Base-by-base conservation (phyloP, 345 rosid genomes). In the Abelmoschus esculentus region DNA sequence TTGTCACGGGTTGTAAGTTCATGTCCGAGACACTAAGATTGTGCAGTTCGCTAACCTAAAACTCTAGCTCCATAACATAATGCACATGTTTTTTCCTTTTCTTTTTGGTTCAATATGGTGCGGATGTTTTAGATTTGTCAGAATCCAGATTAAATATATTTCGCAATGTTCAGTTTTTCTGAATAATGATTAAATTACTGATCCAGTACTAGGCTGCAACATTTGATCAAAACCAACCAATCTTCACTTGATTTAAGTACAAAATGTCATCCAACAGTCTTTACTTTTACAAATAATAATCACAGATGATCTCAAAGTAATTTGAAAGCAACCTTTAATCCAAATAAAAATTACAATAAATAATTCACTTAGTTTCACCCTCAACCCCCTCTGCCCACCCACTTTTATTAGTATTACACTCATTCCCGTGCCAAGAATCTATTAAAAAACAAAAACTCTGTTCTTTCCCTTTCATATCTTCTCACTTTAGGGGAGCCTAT, bases 311-410 rank as follows among this genome's bases (percentile, higher is more conserved):
- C 2, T 13, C 42, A 42, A 44, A 70, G 31, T 44, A 58, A 70
- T 42, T 58, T 70, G 2, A 70, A 34, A 69, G 57, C 9, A 56
- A 55, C 64, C 40, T 38, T 69, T 38, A 70, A 57, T 57, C 73
- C 58, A 58, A 9, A 22, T 26, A 42, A 58, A 2, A 68, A 52
- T 26, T 15, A 66, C 28, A 68, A 54, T 54, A 34, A 54, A 54
- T 69, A 69, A 36, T 57, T 17, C 50, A 44, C 12, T 28, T 66
- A 1, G 46, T 19, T 64, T 44, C 54, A 64, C n/a, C 7, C 19
- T 22, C 29, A 54, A 19, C 59, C 11, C 59, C 38, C 70, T 6
- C 32, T 53, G 11, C 7, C 42, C 42, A 28, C 19, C 70, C 54
- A 17, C 11, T 6, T 19, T 54, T 54, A 54, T 54, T 54, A 54